Evolutionary conservation across 441 rosid genomes (phyloP).

Genomic region (Populus hybrid): DNA sequence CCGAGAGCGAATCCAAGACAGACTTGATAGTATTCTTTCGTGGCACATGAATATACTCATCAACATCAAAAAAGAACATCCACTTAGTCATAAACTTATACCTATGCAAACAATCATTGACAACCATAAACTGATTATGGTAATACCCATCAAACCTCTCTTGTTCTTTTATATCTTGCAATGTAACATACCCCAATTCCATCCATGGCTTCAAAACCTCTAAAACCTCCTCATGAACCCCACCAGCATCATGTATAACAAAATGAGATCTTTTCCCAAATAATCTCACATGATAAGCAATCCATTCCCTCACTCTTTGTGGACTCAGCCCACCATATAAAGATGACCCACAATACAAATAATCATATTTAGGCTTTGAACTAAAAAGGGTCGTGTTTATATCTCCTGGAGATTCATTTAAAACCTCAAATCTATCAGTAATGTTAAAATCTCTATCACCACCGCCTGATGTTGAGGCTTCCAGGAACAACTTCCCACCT

Average conservation of each 20-base stretch:
- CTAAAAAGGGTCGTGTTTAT: constrained; percentile 39
- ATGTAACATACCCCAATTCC: constrained; percentile 73
- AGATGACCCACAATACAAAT: constrained; percentile 80
- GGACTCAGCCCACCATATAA: constrained; percentile 74
- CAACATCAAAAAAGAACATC: constrained; percentile 94
- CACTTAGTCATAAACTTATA: constrained; percentile 70
- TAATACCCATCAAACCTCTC: constrained; percentile 94
- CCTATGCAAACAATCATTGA: constrained; percentile 84
- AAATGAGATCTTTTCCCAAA: constrained; percentile 77
- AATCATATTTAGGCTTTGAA: constrained; percentile 63
- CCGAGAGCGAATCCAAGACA: constrained; percentile 59
- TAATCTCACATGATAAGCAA: constrained; percentile 73
- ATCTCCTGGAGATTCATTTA: constrained; percentile 45
- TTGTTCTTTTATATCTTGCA: constrained; percentile 78
- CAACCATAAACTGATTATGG: constrained; percentile 90
- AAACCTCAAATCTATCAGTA: constrained; percentile 53
- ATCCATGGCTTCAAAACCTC: constrained; percentile 88
- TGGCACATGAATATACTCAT: constrained; percentile 66
- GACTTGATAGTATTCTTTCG: constrained; percentile 47
- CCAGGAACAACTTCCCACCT: constrained; percentile 64
- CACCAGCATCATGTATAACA: constrained; percentile 86
- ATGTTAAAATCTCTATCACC: constrained; percentile 47
- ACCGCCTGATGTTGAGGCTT: constrained; percentile 69
- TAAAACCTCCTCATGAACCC: constrained; percentile 63
- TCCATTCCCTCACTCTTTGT: constrained; percentile 76